Evolutionary conservation across 148 eudicot species (phyloP).

Genomic region (Arctostaphylos glauca): DNA sequence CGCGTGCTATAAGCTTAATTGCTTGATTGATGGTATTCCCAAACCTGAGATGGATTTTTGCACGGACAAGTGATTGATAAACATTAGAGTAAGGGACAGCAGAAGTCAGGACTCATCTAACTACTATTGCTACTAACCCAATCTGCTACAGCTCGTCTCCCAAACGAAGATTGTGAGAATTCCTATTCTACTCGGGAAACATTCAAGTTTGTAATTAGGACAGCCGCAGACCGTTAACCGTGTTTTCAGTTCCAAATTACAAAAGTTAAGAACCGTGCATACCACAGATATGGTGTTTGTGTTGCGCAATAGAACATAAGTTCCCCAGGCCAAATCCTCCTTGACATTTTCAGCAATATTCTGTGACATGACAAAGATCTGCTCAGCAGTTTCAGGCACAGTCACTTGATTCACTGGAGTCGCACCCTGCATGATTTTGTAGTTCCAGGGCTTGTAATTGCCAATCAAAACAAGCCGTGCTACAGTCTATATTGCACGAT

Average conservation of each 20-base stretch:
- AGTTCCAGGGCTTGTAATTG: neutral
- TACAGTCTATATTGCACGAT: neutral
- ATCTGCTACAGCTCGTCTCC: too few relatives aligned
- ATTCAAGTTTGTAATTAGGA: neutral
- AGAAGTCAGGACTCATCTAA: too few relatives aligned
- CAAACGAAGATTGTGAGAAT: too few relatives aligned
- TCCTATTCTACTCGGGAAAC: neutral
- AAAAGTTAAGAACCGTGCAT: constrained; percentile 14
- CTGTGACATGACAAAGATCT: constrained; percentile 72
- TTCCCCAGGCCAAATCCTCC: constrained; percentile 96
- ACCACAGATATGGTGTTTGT: constrained; percentile 88
- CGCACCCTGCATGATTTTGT: constrained; percentile 58
- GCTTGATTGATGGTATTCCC: too few relatives aligned
- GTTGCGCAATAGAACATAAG: constrained; percentile 79
- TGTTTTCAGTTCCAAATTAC: neutral
- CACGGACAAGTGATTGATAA: too few relatives aligned
- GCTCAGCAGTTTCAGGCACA: constrained; percentile 64
- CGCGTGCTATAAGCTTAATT: too few relatives aligned
- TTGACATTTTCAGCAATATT: constrained; percentile 51
- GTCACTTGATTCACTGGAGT: constrained; percentile 41
- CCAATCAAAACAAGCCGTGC: neutral
- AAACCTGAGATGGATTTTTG: too few relatives aligned
- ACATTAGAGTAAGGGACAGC: too few relatives aligned
- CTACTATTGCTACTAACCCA: too few relatives aligned
- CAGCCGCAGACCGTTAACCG: neutral